Evolutionary conservation across 2,329 filamentous ascomycete genomes (phyloP), one percentile per base, ranked within the genome.

Genomic region (Chalaropsis thielavioides): DNA sequence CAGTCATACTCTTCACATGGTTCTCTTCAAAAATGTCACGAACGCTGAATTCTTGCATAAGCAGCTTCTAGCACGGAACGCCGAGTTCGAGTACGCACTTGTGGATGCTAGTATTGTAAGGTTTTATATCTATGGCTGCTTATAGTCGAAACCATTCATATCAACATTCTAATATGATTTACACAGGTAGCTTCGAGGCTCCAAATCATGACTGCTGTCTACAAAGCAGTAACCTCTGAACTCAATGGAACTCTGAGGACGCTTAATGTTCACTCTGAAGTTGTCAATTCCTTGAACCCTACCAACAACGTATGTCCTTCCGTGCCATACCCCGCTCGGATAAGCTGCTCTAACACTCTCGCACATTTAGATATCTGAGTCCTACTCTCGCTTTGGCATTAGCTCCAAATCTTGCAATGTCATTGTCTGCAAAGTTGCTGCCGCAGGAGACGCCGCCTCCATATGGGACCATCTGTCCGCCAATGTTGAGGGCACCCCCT

Each of bases 31-130:
- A 24, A 78, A 89, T 73, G 83, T 97, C 65, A 74, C 81, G 68
- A 99, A 99, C 73, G 82, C 90, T 11, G 75, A 82, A 0, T 91
- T 87, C 71, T 79, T 99, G 54, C 87, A 91, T 63, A 80, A 86
- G 70, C 92, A 96, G 76, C 83, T 99, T 4, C 79, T 97, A n/a
- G 81, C 84, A 5, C 88, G 89, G 63, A 96, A 97, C 72, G 72
- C 83, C 11, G 86, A 87, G 8, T 97, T 92, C 71, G 91, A 97
- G 75, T 97, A 97, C 78, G 91, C 92, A 41, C 88, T 99, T 69
- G 82, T 99, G 59, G 92, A 99, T 76, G 91, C 91, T 22, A 84
- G 83, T 58, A 83, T 89, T 73, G 87, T 92, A 79, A 68, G 80
- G 68, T 62, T 38, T 64, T 27, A 13, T 27, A 13, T 19, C 43